Evolutionary conservation across 2,329 filamentous ascomycete genomes (phyloP).

Genomic region (Coniochaeta pulveracea): DNA sequence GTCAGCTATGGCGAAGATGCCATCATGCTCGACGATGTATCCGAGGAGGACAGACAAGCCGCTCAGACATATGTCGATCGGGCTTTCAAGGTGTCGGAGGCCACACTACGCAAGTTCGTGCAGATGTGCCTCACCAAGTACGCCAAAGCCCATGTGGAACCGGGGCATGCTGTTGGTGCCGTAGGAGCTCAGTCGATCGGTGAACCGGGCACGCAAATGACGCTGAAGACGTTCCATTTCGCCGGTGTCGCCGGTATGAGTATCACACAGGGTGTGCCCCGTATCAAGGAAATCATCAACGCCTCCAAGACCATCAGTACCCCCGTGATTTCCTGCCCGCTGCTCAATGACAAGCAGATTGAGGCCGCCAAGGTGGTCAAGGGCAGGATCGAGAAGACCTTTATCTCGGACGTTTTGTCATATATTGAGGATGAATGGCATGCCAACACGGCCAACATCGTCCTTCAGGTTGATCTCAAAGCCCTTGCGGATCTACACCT

Average conservation of each 20-base stretch:
- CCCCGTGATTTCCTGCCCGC: constrained; percentile 79
- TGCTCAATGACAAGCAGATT: constrained; percentile 65
- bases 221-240: constrained; percentile 98
- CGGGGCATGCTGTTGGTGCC: constrained; percentile 89
- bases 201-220: constrained; percentile 98
- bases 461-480: constrained; percentile 69
- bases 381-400: constrained; percentile 90
- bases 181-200: constrained; percentile 97
- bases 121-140: constrained; percentile 79
- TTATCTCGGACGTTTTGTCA: constrained; percentile 66
- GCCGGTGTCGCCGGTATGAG: constrained; percentile 99
- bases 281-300: constrained; percentile 99
- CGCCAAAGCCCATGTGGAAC: constrained; percentile 81
- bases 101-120: constrained; percentile 67
- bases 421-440: constrained; percentile 86
- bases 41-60: constrained; percentile 12
- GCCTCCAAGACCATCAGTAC: constrained; percentile 90
- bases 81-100: constrained; percentile 72
- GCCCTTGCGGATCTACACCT: constrained; percentile 73
- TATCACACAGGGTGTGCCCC: constrained; percentile 96
- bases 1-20: not conserved
- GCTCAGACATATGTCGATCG: constrained; percentile 45
- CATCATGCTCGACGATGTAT: constrained; percentile 7
- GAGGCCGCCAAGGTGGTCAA: constrained; percentile 84
- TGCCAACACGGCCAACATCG: constrained; percentile 62